Percentiles rank a stretch among this genome's conserved stretches.
These are phyloP conservation scores for Citrullus colocynthis DNA, from an alignment of 306 rosid species.

Conservation along the genomic window DNA sequence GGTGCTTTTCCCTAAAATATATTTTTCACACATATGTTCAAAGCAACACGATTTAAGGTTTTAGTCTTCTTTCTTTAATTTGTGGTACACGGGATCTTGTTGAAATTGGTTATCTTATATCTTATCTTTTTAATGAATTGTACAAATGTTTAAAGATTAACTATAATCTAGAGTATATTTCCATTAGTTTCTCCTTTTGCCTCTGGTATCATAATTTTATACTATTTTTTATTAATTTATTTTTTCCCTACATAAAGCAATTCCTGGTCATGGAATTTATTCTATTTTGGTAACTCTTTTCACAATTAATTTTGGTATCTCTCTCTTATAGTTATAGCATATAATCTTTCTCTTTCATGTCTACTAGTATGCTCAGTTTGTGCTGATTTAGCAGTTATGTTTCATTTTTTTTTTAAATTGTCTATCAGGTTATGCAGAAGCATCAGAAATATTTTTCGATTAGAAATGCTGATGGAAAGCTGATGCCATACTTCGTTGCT, in stretches of 20 bases:
- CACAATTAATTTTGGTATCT: neutral
- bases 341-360: neutral
- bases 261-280: neutral
- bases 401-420: neutral
- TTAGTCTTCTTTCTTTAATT: too few species aligned
- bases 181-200: neutral
- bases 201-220: neutral
- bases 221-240: neutral
- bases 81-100: too few species aligned
- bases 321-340: neutral
- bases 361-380: neutral
- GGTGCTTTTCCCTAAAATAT: too few species aligned
- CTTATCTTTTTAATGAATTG: too few species aligned
- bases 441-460: slow-evolving; percentile 87
- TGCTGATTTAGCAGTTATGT: neutral
- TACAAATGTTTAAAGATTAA: too few species aligned
- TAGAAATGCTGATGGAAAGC: slow-evolving; percentile 39
- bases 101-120: too few species aligned
- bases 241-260: neutral
- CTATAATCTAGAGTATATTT: neutral
- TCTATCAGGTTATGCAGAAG: slow-evolving; percentile 90
- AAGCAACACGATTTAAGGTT: too few species aligned
- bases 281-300: neutral
- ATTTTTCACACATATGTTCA: too few species aligned
- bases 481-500: slow-evolving; percentile 82